phyloP scores from a whole-genome alignment of 202 grass and related monocot genomes.

The Zoysia matrella region DNA sequence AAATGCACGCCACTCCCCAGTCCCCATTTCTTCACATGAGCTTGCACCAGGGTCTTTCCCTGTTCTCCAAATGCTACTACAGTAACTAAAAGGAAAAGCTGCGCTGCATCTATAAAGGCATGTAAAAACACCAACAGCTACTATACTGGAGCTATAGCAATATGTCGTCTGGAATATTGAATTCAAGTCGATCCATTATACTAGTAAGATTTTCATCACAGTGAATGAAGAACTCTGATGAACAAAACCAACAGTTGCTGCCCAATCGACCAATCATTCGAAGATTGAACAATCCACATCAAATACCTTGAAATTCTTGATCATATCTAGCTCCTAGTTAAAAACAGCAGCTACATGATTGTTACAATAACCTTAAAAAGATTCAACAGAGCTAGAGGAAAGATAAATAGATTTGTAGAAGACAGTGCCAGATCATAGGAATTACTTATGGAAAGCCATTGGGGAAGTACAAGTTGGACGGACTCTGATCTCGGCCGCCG shows the following conservation, averaged over 20 bases:
- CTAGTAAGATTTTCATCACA: constrained; percentile 34
- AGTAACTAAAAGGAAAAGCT: constrained; percentile 32
- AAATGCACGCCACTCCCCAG: background rate
- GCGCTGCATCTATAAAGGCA: constrained; percentile 50
- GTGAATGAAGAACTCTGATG: background rate
- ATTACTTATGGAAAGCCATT: constrained; percentile 70
- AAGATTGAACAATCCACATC: constrained; percentile 53
- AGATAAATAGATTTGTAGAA: background rate
- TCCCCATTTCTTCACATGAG: constrained; percentile 27
- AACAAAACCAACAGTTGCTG: constrained; percentile 39
- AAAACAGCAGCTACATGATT: constrained; percentile 29
- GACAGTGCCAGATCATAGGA: background rate
- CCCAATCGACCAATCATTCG: constrained; percentile 29
- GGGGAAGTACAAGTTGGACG: constrained; percentile 6
- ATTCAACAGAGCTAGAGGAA: constrained; percentile 4
- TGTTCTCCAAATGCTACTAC: constrained; percentile 23
- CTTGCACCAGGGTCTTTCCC: constrained; percentile 25
- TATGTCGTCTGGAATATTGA: background rate
- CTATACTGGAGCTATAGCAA: background rate
- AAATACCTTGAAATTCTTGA: constrained; percentile 56
- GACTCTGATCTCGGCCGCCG: constrained; percentile 48
- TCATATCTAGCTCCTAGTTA: constrained; percentile 35
- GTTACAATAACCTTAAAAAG: constrained; percentile 18
- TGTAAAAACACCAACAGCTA: constrained; percentile 45
- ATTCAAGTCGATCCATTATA: background rate